Conservation (phyloP, 768 basidiomycete species). For the Tricholoma sp. region DNA sequence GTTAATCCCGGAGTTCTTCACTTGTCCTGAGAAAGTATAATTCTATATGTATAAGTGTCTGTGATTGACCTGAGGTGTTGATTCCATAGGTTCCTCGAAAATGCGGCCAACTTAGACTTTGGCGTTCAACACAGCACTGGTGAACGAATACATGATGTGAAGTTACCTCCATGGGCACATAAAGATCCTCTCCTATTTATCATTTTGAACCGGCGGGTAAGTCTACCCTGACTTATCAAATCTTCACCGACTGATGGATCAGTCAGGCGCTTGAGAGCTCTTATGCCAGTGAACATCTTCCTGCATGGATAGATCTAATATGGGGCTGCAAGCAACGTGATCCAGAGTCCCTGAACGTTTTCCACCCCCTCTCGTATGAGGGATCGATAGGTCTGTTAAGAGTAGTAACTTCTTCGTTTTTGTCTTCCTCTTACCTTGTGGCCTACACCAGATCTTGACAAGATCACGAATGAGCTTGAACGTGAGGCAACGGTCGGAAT, state of each 20-base stretch:
- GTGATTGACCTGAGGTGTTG: background rate
- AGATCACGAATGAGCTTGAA: slow-evolving; percentile 81
- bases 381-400: slow-evolving; percentile 66
- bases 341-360: slow-evolving; percentile 71
- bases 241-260: background rate
- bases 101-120: slow-evolving; percentile 74
- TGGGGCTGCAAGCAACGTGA: slow-evolving; percentile 89
- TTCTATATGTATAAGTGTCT: background rate
- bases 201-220: slow-evolving; percentile 66
- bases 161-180: slow-evolving; percentile 87
- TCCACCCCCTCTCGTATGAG: slow-evolving; percentile 92
- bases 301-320: slow-evolving; percentile 90
- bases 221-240: slow-evolving; percentile 8
- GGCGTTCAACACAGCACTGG: slow-evolving; percentile 68
- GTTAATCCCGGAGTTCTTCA: slow-evolving; percentile 86
- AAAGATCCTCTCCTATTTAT: slow-evolving; percentile 82
- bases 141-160: slow-evolving; percentile 82
- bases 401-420: background rate
- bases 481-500: slow-evolving; percentile 91
- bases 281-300: slow-evolving; percentile 77
- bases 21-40: slow-evolving; percentile 66
- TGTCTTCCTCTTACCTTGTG: background rate
- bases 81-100: slow-evolving; percentile 69
- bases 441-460: slow-evolving; percentile 62
- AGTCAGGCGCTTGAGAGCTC: slow-evolving; percentile 81